phyloP scores from a whole-genome alignment of 768 basidiomycete species.

The Boletus reticuloceps region DNA sequence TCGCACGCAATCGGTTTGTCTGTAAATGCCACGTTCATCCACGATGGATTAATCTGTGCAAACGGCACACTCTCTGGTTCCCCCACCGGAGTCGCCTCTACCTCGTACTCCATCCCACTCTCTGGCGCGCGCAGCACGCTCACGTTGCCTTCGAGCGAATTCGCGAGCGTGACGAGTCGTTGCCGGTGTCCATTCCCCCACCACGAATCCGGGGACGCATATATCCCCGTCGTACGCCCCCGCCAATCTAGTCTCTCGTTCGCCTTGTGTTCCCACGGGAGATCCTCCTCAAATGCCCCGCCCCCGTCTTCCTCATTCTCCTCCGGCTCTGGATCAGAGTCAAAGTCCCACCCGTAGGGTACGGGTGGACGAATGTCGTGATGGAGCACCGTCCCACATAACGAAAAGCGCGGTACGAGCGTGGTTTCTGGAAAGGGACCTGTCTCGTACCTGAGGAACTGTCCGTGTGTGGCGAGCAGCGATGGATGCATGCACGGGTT shows the following conservation, averaged over 20 bases:
- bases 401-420: conserved; percentile 53
- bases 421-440: conserved; percentile 45
- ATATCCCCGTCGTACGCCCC: conserved; percentile 73
- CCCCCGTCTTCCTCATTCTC: background rate
- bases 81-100: conserved; percentile 36
- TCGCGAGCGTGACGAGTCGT: conserved; percentile 43
- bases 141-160: conserved; percentile 39
- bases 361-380: conserved; percentile 53
- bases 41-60: conserved; percentile 46
- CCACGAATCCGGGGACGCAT: conserved; percentile 30
- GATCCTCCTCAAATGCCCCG: conserved; percentile 43
- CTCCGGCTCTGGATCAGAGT: conserved; percentile 19
- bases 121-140: conserved; percentile 33
- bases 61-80: conserved; percentile 34
- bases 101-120: conserved; percentile 13
- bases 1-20: conserved; percentile 46
- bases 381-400: conserved; percentile 49
- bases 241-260: conserved; percentile 69
- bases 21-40: conserved; percentile 61
- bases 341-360: conserved; percentile 47
- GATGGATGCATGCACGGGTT: conserved; percentile 37
- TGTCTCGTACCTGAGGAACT: conserved; percentile 45
- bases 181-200: conserved; percentile 54
- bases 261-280: conserved; percentile 60
- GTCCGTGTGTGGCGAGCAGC: conserved; percentile 43